Conservation (phyloP, 1,284 basidiomycete genomes). For the Sporisorium scitamineum region DNA sequence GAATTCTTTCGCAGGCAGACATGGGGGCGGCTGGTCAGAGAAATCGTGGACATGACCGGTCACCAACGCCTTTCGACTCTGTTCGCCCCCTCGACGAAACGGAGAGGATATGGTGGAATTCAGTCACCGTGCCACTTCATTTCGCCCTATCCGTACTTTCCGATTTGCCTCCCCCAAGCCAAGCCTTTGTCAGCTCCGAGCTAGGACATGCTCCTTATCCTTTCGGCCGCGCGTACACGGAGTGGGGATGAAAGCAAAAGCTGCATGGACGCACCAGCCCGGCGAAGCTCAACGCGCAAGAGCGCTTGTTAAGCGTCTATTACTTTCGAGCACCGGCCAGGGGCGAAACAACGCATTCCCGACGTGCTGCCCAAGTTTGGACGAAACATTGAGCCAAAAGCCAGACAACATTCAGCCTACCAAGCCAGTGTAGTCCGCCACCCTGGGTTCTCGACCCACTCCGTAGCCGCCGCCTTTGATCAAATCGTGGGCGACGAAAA, state of each 20-base stretch:
- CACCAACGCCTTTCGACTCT: too few species aligned
- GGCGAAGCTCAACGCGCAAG: slow-evolving; percentile 1
- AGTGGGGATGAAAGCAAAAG: background rate
- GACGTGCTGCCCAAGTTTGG: slow-evolving; percentile 16
- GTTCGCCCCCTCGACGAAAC: slow-evolving; percentile 7
- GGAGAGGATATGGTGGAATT: slow-evolving; percentile 5
- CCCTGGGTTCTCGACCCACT: background rate
- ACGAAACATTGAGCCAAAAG: slow-evolving; percentile 21
- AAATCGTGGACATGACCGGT: slow-evolving; percentile 33
- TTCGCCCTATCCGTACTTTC: background rate
- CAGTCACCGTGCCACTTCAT: slow-evolving; percentile 13
- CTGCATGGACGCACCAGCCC: background rate
- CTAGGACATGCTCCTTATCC: background rate
- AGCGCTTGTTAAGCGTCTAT: background rate
- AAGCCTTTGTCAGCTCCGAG: slow-evolving; percentile 15
- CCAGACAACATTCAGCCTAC: background rate
- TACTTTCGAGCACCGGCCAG: slow-evolving; percentile 6
- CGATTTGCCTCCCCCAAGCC: background rate
- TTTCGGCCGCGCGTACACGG: background rate
- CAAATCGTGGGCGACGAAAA: background rate
- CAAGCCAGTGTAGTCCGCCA: slow-evolving; percentile 18
- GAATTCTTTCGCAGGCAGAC: background rate
- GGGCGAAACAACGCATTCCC: slow-evolving; percentile 25
- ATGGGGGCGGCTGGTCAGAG: background rate
- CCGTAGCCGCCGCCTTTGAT: slow-evolving; percentile 16